These are phyloP conservation scores for Gonapodya prolifera DNA, from an alignment of 192 early-diverging fungal genomes.

Conservation along the genomic window DNA sequence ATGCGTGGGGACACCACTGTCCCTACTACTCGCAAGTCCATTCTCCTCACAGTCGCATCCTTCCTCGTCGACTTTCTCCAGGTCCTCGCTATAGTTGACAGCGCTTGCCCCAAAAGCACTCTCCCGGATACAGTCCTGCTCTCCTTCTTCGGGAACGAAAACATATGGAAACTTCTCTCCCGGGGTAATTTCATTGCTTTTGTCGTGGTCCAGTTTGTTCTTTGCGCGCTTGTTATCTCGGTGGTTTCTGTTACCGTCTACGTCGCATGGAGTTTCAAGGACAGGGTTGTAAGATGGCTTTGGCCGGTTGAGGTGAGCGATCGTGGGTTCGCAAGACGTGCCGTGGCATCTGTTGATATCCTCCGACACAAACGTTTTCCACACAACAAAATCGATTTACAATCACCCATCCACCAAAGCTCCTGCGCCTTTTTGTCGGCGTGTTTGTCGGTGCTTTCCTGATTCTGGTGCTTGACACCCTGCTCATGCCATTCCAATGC, in stretches of 20 bases:
- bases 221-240: not conserved
- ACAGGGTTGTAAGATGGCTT: not conserved
- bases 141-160: not conserved
- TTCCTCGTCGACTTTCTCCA: not conserved
- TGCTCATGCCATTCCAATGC: not conserved
- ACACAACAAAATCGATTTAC: not conserved
- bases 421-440: not conserved
- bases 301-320: not conserved
- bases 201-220: not conserved
- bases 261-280: not conserved
- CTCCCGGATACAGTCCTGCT: not conserved
- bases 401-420: not conserved
- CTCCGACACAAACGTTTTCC: no score
- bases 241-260: not conserved
- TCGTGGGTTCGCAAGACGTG: no score
- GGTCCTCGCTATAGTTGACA: not conserved
- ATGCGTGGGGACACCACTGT: not conserved
- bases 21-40: not conserved
- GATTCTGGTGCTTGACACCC: not conserved
- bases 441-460: not conserved
- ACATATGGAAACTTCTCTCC: not conserved
- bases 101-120: not conserved
- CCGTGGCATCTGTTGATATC: no score
- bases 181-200: not conserved
- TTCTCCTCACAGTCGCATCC: not conserved